These are phyloP conservation scores for Orbilia ellipsospora DNA, from an alignment of 2,329 filamentous ascomycete genomes.

Conservation along the genomic window DNA sequence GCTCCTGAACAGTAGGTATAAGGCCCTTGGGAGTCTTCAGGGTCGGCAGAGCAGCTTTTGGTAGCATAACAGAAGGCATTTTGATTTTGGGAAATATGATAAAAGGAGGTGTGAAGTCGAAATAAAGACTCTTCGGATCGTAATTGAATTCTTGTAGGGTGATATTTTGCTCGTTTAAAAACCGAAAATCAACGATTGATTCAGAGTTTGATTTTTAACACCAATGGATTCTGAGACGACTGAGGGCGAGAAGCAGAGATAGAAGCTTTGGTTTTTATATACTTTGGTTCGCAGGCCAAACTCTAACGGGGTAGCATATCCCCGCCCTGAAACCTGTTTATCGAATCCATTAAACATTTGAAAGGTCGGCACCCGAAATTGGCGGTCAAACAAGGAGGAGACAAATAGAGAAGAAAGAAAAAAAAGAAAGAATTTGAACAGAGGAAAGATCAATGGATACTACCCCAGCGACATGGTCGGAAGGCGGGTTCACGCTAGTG, in stretches of 20 bases:
- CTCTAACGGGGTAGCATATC: background rate
- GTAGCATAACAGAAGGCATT: conserved; percentile 46
- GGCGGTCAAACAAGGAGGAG: background rate
- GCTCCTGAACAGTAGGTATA: conserved; percentile 56
- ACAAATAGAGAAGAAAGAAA: conserved; percentile 7
- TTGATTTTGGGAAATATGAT: conserved; percentile 11
- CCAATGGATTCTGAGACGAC: conserved; percentile 1
- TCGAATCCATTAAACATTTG: conserved; percentile 20
- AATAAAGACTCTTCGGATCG: too few relatives aligned
- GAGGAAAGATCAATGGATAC: background rate
- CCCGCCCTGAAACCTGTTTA: conserved; percentile 40
- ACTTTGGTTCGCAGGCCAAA: conserved; percentile 15
- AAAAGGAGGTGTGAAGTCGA: background rate
- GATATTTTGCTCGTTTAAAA: too few relatives aligned
- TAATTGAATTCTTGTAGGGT: too few relatives aligned
- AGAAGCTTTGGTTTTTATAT: conserved; percentile 28
- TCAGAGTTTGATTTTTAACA: background rate
- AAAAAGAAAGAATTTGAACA: conserved; percentile 6
- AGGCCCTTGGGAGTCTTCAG: conserved; percentile 55
- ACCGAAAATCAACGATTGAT: background rate
- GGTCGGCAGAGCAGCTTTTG: conserved; percentile 41
- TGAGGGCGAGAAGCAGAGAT: conserved; percentile 5
- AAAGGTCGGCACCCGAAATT: background rate
- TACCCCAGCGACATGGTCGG: too few relatives aligned
- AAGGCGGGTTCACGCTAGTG: too few relatives aligned